Base-by-base conservation (phyloP, 2,329 filamentous ascomycete species). In the Aaosphaeria arxii region DNA sequence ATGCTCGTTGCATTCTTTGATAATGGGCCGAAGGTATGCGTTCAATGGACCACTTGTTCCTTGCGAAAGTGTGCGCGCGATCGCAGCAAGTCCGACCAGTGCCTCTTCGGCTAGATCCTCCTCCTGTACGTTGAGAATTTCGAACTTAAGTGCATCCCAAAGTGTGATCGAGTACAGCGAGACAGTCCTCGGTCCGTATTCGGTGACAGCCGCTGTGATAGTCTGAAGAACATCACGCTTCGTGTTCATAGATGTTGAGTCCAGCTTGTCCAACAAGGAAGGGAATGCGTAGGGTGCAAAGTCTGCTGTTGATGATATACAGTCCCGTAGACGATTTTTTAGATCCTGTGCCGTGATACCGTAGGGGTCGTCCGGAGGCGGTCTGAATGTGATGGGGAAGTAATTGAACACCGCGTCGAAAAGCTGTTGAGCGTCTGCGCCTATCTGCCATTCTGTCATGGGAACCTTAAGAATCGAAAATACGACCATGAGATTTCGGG, bases 401-500 rank as follows among this genome's bases (percentile, higher is more conserved):
- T 88, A 88, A 58, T 86, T 86, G 67, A 86, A 88, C 13, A 85
- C 83, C 4, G 83, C 77, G 54, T 88, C 85, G 60, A 87, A 87
- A 40, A 87, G 73, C 30, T 78, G 74, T 61, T 86, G 81, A 17
- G 78, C 79, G 63, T 85, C 76, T 36, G 75, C 74, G 4, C 77
- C 75, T 49, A 87, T 80, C 54, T 82, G 79, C 83, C 85, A 87
- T 63, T 87, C 84, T 5, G 84, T 75, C 77, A 87, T 85, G 2
- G 86, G 75, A 11, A 86, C 84, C 58, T 79, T 82, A 30, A 87
- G 64, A 49, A 87, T 79, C 0, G 84, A 87, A 58, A 87, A 87
- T 1, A 86, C 80, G 43, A 87, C 74, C 85, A 87, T 87, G 30
- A 87, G 69, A 59, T 87, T 87, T 30, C 85, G 75, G 0, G 84